Conservation (phyloP, 148 eudicot species). For the Selenicereus undatus region DNA sequence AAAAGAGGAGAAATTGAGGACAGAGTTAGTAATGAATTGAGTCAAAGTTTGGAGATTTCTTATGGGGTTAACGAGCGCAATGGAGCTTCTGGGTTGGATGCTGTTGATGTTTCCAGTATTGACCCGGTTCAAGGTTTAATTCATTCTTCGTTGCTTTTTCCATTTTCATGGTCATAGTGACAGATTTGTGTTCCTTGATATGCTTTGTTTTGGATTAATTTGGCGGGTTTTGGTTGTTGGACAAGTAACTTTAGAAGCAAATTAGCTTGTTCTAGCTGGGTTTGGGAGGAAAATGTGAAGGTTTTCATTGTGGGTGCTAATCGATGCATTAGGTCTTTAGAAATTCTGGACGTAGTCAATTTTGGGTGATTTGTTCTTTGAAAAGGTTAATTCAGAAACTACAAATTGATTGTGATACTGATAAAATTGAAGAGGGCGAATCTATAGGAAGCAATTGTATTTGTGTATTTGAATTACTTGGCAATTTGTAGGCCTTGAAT, state of each 20-base stretch:
- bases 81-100: conserved; percentile 43
- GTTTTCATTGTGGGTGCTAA: background rate
- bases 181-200: background rate
- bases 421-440: background rate
- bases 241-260: background rate
- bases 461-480: background rate
- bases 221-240: background rate
- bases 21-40: conserved; percentile 36
- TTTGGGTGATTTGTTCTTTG: background rate
- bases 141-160: background rate
- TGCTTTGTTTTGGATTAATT: background rate
- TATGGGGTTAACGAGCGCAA: conserved; percentile 22
- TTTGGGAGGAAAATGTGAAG: background rate
- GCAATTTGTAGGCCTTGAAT: background rate
- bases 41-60: conserved; percentile 36
- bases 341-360: background rate
- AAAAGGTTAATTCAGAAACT: background rate
- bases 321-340: background rate
- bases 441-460: background rate
- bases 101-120: conserved; percentile 46
- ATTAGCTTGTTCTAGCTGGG: background rate
- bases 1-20: conserved; percentile 15
- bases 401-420: background rate
- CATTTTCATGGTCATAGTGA: background rate
- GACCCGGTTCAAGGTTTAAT: conserved; percentile 82